Percentiles rank a stretch among this genome's conserved stretches.
phyloP scores from a whole-genome alignment of 306 rosid species.

The Castanea sativa region DNA sequence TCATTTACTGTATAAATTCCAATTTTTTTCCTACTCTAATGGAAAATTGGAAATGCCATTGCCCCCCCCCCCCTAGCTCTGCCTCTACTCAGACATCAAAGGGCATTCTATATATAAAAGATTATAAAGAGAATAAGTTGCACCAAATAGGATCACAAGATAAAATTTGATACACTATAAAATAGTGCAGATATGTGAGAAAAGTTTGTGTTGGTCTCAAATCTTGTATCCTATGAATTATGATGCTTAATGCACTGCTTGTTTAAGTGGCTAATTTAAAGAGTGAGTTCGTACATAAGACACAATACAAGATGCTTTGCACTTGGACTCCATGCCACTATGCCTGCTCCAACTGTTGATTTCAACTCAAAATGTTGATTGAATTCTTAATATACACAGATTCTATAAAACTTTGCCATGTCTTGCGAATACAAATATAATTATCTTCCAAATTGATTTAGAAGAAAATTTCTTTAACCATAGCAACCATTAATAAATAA shows the following conservation, averaged over 20 bases:
- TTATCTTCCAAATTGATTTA: too few species aligned
- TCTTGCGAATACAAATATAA: too few species aligned
- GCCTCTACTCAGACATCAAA: background rate
- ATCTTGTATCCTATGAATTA: conserved; percentile 4
- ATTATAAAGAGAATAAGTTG: background rate
- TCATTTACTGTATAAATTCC: too few species aligned
- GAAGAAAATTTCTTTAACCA: too few species aligned
- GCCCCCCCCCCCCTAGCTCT: too few species aligned
- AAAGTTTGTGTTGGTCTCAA: background rate
- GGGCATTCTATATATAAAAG: background rate
- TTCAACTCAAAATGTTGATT: too few species aligned
- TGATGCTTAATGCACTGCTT: conserved; percentile 21
- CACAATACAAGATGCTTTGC: background rate
- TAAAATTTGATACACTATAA: conserved; percentile 2
- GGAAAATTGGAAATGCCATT: too few species aligned
- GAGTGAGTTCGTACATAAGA: background rate
- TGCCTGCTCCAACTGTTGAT: background rate
- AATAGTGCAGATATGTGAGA: background rate
- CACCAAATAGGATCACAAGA: conserved; percentile 8
- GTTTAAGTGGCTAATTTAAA: conserved; percentile 19
- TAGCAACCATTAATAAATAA: too few species aligned
- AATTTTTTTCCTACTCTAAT: too few species aligned
- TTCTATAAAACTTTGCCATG: too few species aligned
- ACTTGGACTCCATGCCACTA: background rate
- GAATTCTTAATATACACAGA: too few species aligned